These are phyloP conservation scores for Malus orientalis DNA, from an alignment of 306 rosid genomes.

Conservation along the genomic window DNA sequence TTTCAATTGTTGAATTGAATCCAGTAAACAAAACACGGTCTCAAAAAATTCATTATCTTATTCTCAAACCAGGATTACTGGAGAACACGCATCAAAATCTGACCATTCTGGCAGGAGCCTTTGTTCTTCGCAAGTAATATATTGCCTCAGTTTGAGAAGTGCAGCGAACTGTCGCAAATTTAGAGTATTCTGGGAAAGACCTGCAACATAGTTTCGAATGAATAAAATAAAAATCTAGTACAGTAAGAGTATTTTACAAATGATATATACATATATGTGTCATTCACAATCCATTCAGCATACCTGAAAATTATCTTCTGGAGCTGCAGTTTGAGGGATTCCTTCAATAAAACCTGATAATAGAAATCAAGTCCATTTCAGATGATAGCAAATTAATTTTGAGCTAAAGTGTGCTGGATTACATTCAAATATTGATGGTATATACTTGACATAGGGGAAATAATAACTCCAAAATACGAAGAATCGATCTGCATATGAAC, in stretches of 20 bases:
- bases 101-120: slow-evolving; percentile 50
- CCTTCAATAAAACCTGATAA: slow-evolving; percentile 68
- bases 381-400: neutral
- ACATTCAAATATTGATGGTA: neutral
- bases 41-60: neutral
- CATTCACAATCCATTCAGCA: slow-evolving; percentile 2
- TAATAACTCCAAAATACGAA: neutral
- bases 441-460: neutral
- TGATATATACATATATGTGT: neutral
- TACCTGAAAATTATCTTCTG: slow-evolving; percentile 43
- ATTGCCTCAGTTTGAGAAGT: slow-evolving; percentile 52
- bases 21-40: too few species aligned
- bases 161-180: slow-evolving; percentile 45
- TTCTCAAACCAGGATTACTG: slow-evolving; percentile 28
- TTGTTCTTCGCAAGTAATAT: slow-evolving; percentile 58
- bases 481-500: neutral
- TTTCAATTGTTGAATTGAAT: too few species aligned
- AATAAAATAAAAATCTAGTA: too few species aligned
- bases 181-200: slow-evolving; percentile 26
- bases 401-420: neutral
- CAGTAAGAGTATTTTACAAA: too few species aligned
- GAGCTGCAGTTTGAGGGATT: slow-evolving; percentile 22
- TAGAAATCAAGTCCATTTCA: slow-evolving; percentile 1
- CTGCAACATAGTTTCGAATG: slow-evolving; percentile 26
- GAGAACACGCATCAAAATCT: slow-evolving; percentile 49